Percentiles rank a stretch among this genome's conserved stretches.
Conservation (phyloP, 2,329 filamentous ascomycete species). For the Zelopaecilomyces penicillatus region DNA sequence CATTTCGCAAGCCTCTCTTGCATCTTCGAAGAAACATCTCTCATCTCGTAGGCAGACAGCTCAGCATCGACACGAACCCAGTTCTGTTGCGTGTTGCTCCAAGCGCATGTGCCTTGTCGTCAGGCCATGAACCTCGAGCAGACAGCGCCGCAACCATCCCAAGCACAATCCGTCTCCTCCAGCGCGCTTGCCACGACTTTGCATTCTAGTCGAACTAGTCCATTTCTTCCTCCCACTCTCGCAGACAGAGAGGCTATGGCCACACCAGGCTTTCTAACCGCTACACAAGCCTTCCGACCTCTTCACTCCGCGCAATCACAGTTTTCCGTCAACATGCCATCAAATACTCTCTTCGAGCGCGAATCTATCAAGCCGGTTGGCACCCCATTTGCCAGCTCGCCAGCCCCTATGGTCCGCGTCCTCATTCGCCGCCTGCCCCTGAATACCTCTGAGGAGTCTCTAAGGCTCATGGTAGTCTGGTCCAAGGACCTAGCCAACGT, state of each 20-base stretch:
- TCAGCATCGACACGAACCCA: too few relatives aligned
- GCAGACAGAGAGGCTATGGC: conserved; percentile 30
- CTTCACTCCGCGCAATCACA: conserved; percentile 22
- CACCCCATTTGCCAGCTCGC: conserved; percentile 28
- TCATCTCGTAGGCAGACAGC: too few relatives aligned
- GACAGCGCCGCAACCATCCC: conserved; percentile 11
- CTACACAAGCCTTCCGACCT: conserved; percentile 31
- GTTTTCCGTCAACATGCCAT: conserved; percentile 24
- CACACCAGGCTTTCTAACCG: conserved; percentile 33
- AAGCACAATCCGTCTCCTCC: conserved; percentile 15
- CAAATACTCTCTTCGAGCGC: conserved; percentile 27
- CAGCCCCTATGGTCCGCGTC: conserved; percentile 31
- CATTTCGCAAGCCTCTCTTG: too few relatives aligned
- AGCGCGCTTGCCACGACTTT: conserved; percentile 17
- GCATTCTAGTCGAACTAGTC: conserved; percentile 23
- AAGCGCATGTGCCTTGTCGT: conserved; percentile 18
- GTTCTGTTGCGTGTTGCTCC: not conserved
- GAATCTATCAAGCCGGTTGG: conserved; percentile 33
- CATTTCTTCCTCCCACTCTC: conserved; percentile 18
- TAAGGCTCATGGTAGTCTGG: conserved; percentile 51
- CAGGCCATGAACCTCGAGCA: conserved; percentile 22
- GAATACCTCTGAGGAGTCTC: conserved; percentile 44
- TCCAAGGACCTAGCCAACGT: conserved; percentile 46
- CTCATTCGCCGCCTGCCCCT: conserved; percentile 47
- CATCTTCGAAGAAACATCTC: too few relatives aligned